Percentiles rank a stretch among this genome's conserved stretches.
These are phyloP conservation scores for Cryptococcus floricola DNA, from an alignment of 1,284 basidiomycete genomes.

Conservation along the genomic window DNA sequence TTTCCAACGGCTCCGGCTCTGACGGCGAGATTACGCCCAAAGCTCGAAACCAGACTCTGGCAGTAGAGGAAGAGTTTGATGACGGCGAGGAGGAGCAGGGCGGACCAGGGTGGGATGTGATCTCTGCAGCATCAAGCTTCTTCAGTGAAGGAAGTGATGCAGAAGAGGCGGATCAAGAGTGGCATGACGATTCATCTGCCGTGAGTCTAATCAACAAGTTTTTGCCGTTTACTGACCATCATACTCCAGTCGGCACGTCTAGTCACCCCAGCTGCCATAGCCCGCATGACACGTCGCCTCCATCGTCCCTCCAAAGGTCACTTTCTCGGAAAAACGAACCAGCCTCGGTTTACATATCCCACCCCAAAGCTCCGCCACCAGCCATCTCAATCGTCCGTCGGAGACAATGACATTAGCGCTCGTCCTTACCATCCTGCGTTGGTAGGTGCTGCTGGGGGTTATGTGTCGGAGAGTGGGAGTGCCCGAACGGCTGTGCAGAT, in stretches of 20 bases:
- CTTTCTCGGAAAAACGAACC: slow-evolving; percentile 22
- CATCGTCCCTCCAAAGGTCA: slow-evolving; percentile 1
- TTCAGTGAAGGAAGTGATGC: slow-evolving; percentile 10
- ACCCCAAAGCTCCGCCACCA: neutral
- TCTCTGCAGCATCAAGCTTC: slow-evolving; percentile 6
- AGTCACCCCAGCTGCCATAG: neutral
- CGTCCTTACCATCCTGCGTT: neutral
- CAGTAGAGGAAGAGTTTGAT: neutral
- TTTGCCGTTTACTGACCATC: neutral
- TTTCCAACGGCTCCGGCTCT: too few relatives aligned
- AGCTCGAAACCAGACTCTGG: too few relatives aligned
- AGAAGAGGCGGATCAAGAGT: slow-evolving; percentile 9
- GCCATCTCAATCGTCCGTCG: slow-evolving; percentile 2
- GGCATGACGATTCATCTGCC: neutral
- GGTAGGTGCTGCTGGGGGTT: slow-evolving; percentile 1
- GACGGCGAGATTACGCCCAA: too few relatives aligned
- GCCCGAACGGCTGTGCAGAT: slow-evolving; percentile 8
- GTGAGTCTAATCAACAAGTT: neutral
- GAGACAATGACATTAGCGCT: neutral
- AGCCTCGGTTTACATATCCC: slow-evolving; percentile 18
- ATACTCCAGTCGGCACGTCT: neutral
- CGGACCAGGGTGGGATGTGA: slow-evolving; percentile 5
- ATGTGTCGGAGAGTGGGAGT: slow-evolving; percentile 4
- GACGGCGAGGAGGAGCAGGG: neutral
- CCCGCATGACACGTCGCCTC: neutral